Conservation (phyloP, 179 eudicot genomes). For the Beta lomatogona region DNA sequence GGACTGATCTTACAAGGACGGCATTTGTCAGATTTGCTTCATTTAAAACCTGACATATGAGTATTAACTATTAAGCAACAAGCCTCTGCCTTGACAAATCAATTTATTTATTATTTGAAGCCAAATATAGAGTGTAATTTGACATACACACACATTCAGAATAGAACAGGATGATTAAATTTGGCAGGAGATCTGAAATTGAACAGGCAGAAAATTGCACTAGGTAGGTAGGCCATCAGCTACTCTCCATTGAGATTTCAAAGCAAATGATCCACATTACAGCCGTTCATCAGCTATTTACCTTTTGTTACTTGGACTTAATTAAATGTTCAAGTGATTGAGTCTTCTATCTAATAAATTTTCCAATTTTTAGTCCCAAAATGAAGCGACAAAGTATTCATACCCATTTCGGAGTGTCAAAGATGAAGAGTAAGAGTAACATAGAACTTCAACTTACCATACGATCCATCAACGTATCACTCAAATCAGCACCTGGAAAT, state of each 20-base stretch:
- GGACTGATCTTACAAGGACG: constrained; percentile 79
- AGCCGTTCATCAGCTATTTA: not conserved
- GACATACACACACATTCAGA: no score
- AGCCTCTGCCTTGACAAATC: not conserved
- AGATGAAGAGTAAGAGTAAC: no score
- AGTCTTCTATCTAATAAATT: no score
- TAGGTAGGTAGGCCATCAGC: not conserved
- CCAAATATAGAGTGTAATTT: no score
- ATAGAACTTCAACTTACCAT: constrained; percentile 53
- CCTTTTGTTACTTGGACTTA: no score
- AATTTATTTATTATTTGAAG: not conserved
- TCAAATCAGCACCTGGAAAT: constrained; percentile 89
- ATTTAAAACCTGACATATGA: constrained; percentile 60
- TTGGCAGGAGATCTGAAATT: not conserved
- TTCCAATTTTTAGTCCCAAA: no score
- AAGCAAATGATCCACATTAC: not conserved
- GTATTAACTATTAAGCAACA: not conserved
- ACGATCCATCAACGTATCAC: constrained; percentile 97
- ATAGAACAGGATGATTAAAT: not conserved
- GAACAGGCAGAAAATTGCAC: not conserved
- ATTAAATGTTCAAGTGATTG: no score
- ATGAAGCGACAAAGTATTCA: no score
- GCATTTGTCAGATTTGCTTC: constrained; percentile 96
- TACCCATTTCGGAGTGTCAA: no score
- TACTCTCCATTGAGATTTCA: not conserved